phyloP scores from a whole-genome alignment of 495 filamentous ascomycete genomes.

The Aspergillus biplanus region DNA sequence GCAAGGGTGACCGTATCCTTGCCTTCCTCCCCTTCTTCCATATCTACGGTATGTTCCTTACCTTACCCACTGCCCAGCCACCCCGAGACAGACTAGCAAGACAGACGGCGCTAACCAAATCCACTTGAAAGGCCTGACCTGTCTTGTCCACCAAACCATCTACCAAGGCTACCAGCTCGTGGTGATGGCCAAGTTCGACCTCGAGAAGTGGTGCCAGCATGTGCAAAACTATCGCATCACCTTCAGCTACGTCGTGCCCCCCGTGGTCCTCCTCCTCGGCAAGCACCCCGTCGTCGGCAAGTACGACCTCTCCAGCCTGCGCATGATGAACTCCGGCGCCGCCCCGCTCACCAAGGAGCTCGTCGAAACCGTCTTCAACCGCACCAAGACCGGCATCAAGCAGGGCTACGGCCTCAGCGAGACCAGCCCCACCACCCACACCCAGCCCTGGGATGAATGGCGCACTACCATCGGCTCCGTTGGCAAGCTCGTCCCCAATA shows the following conservation, averaged over 20 bases:
- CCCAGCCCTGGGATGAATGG: slow-evolving; percentile 80
- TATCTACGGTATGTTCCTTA: slow-evolving; percentile 70
- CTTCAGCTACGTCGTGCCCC: slow-evolving; percentile 82
- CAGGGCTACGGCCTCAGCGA: slow-evolving; percentile 92
- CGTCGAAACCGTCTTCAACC: slow-evolving; percentile 73
- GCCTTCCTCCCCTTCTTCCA: slow-evolving; percentile 94
- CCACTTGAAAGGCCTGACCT: slow-evolving; percentile 69
- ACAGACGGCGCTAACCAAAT: slow-evolving; percentile 15
- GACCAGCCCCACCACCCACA: slow-evolving; percentile 60
- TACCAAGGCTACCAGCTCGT: slow-evolving; percentile 69
- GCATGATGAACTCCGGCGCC: slow-evolving; percentile 87
- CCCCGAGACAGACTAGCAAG: too few species aligned
- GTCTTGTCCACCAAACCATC: slow-evolving; percentile 64
- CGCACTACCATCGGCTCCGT: slow-evolving; percentile 75
- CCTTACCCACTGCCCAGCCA: too few species aligned
- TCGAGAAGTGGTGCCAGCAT: slow-evolving; percentile 73
- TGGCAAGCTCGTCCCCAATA: slow-evolving; percentile 78
- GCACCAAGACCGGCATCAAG: slow-evolving; percentile 74
- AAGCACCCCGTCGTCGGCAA: slow-evolving; percentile 78
- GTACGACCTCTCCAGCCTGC: slow-evolving; percentile 78
- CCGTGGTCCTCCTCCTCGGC: slow-evolving; percentile 76
- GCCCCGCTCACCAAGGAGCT: slow-evolving; percentile 86
- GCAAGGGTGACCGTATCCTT: slow-evolving; percentile 70
- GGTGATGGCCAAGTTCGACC: slow-evolving; percentile 84
- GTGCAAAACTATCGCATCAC: slow-evolving; percentile 78